Conservation (phyloP, 192 early-diverging fungal genomes). For the Borealophlyctis nickersoniae region DNA sequence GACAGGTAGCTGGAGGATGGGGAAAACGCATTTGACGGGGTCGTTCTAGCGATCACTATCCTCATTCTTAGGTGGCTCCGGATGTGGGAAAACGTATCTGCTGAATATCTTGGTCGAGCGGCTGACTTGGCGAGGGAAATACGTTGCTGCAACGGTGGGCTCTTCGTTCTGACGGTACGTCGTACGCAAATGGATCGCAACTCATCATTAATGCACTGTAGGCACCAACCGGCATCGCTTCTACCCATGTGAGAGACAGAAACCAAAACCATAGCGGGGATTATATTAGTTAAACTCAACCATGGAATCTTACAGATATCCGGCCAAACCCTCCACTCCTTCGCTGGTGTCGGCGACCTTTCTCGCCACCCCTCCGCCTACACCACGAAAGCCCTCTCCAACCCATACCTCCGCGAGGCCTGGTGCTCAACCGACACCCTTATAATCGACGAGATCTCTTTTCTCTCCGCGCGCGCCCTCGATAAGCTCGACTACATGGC, state of each 20-base stretch:
- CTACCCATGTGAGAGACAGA: slow-evolving; percentile 26
- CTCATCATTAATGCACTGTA: slow-evolving; percentile 13
- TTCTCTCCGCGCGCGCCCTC: slow-evolving; percentile 32
- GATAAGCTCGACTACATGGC: slow-evolving; percentile 5
- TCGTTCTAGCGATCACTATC: no score
- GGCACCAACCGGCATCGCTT: slow-evolving; percentile 48
- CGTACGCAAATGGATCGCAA: neutral
- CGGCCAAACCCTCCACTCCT: slow-evolving; percentile 42
- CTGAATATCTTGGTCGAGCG: no score
- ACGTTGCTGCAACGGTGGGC: slow-evolving; percentile 40
- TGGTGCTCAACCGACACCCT: slow-evolving; percentile 30
- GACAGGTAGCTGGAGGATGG: no score
- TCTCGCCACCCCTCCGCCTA: slow-evolving; percentile 4
- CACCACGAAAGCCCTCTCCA: slow-evolving; percentile 9
- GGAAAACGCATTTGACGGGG: no score
- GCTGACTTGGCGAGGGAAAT: no score
- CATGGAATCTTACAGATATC: slow-evolving; percentile 27
- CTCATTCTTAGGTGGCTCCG: no score
- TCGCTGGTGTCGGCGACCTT: slow-evolving; percentile 18
- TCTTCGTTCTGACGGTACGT: neutral
- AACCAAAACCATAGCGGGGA: slow-evolving; percentile 6
- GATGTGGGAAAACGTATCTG: no score
- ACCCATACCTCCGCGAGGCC: neutral
- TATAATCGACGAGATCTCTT: slow-evolving; percentile 47
- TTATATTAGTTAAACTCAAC: no score